Base-by-base conservation (phyloP, 306 rosid species). In the Vigna radiata region DNA sequence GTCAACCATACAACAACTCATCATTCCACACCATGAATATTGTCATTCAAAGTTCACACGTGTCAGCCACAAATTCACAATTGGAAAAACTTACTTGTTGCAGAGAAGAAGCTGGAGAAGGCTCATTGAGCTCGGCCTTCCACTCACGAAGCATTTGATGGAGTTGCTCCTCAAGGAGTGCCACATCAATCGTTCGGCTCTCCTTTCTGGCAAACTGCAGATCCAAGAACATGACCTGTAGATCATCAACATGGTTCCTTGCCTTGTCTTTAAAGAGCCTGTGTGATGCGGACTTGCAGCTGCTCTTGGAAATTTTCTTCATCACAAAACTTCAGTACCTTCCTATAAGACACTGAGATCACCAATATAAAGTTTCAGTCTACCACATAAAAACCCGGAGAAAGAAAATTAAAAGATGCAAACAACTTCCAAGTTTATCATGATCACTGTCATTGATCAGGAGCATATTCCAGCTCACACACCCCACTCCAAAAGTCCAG, bases 71-170 rank as follows among this genome's bases (percentile, higher is more conserved):
- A 86, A 62, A 23, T 33, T 76, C 41, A 70, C 70, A 83, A 55
- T 48, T 9, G 44, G 63, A 65, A 74, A 69, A 63, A 44, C 85
- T 86, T 56, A 91, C 97, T 75, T 90, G 96, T 82, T 92, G 97
- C 85, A 90, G 83, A 33, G 97, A 92, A 64, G 96, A 88, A 71
- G 97, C 88, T 1, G 93, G 89, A 69, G 97, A 87, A 46, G 97
- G 89, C 79, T 92, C 96, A 56, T 88, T 92, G 75, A 92, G 97
- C 85, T 92, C 97, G 1, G 93, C 80, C 77, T 92, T 92, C 97
- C 97, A 92, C 76, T 92, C 97, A 6, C 96, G 96, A 65, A 92
- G 97, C 97, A 92, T 92, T 89, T 90, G 96, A 83, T 90, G 91
- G 61, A 92, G 91, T 86, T 92, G 97, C 73, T 92, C 97, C 85